Evolutionary conservation across 768 basidiomycete genomes (phyloP), one percentile per base, ranked within the genome.

Genomic region (Suillus placidus): DNA sequence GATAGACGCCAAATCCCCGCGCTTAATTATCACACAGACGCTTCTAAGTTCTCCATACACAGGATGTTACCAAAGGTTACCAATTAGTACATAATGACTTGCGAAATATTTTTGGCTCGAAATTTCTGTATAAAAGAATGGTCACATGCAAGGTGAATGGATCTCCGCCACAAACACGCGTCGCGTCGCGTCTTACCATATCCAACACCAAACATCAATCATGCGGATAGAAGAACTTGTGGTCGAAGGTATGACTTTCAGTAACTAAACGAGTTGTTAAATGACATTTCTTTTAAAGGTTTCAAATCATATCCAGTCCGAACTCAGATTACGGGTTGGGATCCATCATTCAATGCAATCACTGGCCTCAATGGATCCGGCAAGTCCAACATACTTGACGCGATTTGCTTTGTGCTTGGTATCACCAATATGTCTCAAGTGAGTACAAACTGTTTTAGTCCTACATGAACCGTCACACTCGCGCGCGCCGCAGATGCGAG

Each of bases 311-410:
- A 99, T 76, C 96, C 97, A 12, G 95, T 96, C 35, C 87, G 97
- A 60, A 98, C 97, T 0, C 92, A 93, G 71, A 97, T 99, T 67
- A 90, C 91, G 0, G 97, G 96, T 67, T 99, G 97, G 95, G 97
- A 99, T 75, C 80, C 93, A 7, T 97, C 94, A 5, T 99, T 99
- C 86, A 99, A 99, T 76, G 97, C 97, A 6, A 99, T 99, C 79
- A 97, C 95, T 6, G 96, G 96, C 55, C 86, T 94, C 70, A 95
- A 95, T 81, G 95, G 94, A 3, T 97, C 95, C 0, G 97, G 97
- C 71, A 99, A 99, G 82, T 97, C 95, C 66, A 99, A 99, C 81
- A 99, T 99, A 72, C 88, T 99, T 68, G 97, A 99, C 82, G 96
- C 97, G 66, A 99, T 99, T 78, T 97, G 96, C 79, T 99, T 99